Conservation (phyloP, 306 rosid species). For the Elaeagnus macrophylla region DNA sequence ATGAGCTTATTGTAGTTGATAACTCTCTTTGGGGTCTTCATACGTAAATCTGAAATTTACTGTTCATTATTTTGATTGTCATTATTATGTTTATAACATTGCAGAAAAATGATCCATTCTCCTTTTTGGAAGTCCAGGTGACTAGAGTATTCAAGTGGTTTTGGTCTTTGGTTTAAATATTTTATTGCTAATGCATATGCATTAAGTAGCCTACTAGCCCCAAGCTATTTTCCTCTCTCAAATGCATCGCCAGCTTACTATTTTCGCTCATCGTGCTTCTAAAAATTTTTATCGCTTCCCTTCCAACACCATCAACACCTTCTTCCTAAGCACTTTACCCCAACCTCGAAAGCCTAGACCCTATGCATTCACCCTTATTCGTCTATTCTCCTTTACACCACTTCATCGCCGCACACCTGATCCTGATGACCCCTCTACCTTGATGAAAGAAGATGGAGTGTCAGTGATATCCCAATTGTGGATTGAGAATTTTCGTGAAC, state of each 20-base stretch:
- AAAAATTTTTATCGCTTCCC: conserved; percentile 15
- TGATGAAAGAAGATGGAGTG: conserved; percentile 66
- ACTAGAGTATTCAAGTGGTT: too few species aligned
- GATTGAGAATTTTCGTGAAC: conserved; percentile 74
- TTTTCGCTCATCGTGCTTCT: conserved; percentile 34
- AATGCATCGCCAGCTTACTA: conserved; percentile 55
- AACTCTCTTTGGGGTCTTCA: too few species aligned
- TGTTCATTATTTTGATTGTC: too few species aligned
- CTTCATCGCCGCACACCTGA: conserved; percentile 35
- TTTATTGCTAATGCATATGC: too few species aligned
- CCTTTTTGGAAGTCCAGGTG: too few species aligned
- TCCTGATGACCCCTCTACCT: conserved; percentile 56
- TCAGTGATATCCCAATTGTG: conserved; percentile 61
- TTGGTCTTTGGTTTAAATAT: too few species aligned
- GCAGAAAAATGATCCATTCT: too few species aligned
- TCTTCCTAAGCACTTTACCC: conserved; percentile 15
- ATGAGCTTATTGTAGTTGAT: too few species aligned
- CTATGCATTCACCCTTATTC: conserved; percentile 18
- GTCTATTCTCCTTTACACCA: conserved; percentile 30
- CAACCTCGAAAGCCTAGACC: conserved; percentile 14
- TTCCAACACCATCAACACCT: conserved; percentile 11
- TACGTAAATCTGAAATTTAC: too few species aligned
- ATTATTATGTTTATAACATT: too few species aligned
- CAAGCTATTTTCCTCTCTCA: conserved; percentile 4
- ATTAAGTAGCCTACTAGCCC: too few species aligned